Evolutionary conservation across 75 land plant genomes (phyloP), one percentile per base, ranked within the genome.

Genomic region (Sequoiadendron giganteum): DNA sequence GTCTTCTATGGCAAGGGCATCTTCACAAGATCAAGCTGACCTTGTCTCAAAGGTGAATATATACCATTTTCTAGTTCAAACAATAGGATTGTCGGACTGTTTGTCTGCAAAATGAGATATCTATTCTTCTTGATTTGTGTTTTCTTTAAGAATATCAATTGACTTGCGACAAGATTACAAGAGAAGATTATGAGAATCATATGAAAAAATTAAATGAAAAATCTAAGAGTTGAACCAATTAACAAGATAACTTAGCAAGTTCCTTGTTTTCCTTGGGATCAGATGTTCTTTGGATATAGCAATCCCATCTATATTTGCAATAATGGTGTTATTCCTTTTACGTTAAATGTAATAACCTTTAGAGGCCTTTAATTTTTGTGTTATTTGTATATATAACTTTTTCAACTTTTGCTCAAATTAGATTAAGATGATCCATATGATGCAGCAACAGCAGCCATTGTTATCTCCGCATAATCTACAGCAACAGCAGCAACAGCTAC

Each of bases 1-100:
- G 89, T 97, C 98, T 87, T 93, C 95, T 73, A 89, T 96, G 87
- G 93, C 94, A 39, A 90, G 93, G 40, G 88, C 45, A 36, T 5
- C 89, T 28, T 87, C 90, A 11, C 88, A 88, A 52, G 89, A 90
- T 40, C 91, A 88, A 83, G 89, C 90, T 32, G 94, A 93, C 72
- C 85, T 88, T 81, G 78, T 91, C 54, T 90, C 90, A 93, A 93
- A 93, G 94, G 94, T 93, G 16, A 25, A 75, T 65, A 78, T 54
- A 72, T 85, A 38, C 10, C 21, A 78, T 38, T 85, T 84, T 30
- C 3, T 78, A 18, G 48, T 11, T n/a, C 19, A 16, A 32, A 86
- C 19, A 16, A 18, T 36, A 14, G 13, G 68, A 48, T 28, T 86
- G 36, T 36, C 14, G 13, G 34, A 48, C 43, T 86, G 68, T 36